Evolutionary conservation across 108 stramenopile species (phyloP).

Genomic region (Fistulifera pelliculosa): DNA sequence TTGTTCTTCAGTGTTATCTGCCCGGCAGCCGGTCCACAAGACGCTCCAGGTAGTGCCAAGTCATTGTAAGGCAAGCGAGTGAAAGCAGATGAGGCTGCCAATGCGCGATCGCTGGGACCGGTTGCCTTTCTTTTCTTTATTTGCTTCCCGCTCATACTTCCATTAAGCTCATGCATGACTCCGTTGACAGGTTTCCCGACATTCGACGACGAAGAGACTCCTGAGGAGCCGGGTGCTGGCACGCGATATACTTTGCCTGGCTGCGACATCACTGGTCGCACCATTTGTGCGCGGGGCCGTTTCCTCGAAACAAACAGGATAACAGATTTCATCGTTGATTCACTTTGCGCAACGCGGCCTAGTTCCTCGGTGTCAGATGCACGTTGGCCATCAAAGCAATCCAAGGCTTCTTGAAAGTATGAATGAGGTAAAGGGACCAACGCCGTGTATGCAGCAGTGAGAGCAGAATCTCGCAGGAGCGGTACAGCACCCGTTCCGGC

Average conservation of each 20-base stretch:
- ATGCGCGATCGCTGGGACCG: no score
- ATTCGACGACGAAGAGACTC: no score
- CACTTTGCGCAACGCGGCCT: background rate
- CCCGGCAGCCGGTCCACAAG: no score
- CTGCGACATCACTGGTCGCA: background rate
- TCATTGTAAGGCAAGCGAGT: background rate
- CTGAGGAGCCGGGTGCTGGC: no score
- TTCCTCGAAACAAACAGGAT: constrained; percentile 16
- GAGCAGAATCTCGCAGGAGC: constrained; percentile 8
- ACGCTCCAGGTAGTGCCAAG: background rate
- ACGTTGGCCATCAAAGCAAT: background rate
- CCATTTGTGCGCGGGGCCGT: constrained; percentile 2
- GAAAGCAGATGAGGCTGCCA: no score
- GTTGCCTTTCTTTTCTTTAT: no score
- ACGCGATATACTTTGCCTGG: no score
- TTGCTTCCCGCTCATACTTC: no score
- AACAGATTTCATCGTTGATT: constrained; percentile 3
- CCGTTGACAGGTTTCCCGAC: no score
- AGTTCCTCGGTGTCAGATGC: background rate
- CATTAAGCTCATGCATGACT: no score
- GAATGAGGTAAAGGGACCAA: background rate
- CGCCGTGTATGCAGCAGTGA: background rate
- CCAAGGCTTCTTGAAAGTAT: background rate
- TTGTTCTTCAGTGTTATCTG: constrained; percentile 6
- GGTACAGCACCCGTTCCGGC: constrained; percentile 29